phyloP scores from a whole-genome alignment of 768 basidiomycete genomes.

The Cytidiella melzeri region DNA sequence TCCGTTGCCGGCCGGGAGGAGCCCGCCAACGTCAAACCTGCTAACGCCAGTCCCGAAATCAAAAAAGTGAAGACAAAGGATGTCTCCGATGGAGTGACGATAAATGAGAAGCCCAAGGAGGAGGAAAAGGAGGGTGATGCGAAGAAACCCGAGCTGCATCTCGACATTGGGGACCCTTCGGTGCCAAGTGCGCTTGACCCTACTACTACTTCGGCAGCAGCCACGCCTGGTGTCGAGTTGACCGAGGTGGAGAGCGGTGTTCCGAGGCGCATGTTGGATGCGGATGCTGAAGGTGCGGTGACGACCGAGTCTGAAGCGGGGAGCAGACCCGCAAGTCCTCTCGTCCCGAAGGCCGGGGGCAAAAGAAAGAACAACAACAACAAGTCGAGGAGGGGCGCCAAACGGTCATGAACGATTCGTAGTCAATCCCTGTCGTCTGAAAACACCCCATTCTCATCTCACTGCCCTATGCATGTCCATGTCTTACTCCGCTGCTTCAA shows the following conservation, averaged over 20 bases:
- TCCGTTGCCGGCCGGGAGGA: not conserved
- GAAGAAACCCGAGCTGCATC: not conserved
- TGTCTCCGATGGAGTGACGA: too few relatives aligned
- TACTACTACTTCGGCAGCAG: not conserved
- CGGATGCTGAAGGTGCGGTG: not conserved
- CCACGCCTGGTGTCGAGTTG: not conserved
- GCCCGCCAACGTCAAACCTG: not conserved
- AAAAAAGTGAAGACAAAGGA: too few relatives aligned
- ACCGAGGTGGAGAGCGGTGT: not conserved
- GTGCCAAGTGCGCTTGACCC: too few relatives aligned
- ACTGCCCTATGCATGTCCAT: too few relatives aligned
- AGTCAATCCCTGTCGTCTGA: too few relatives aligned
- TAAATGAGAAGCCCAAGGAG: too few relatives aligned
- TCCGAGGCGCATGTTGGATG: constrained; percentile 4
- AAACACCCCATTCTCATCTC: too few relatives aligned
- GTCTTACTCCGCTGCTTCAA: too few relatives aligned
- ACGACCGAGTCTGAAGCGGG: not conserved
- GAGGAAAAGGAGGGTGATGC: not conserved
- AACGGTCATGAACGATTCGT: too few relatives aligned
- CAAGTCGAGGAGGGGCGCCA: constrained; percentile 1
- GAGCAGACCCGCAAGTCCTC: constrained; percentile 1
- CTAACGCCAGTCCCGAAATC: too few relatives aligned
- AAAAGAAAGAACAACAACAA: not conserved
- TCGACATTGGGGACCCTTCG: not conserved
- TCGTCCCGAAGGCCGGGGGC: not conserved